Evolutionary conservation across 345 rosid genomes (phyloP), one percentile per base, ranked within the genome.

Genomic region (Heritiera fomes): DNA sequence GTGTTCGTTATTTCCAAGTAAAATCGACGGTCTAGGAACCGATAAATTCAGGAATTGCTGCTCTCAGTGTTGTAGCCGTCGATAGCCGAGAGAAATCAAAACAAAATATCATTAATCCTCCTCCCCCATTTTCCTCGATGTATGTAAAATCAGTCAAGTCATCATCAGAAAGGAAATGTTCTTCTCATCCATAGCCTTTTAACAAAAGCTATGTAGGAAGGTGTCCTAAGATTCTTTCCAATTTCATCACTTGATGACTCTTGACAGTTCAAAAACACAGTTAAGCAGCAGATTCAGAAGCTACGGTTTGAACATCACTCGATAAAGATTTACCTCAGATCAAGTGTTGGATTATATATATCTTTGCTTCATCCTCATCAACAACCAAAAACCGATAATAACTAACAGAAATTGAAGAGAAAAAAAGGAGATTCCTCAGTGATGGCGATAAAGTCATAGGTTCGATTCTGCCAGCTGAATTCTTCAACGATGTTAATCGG

Each of bases 381-480:
- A 65, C 41, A 28, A 12, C 71, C 8, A 9, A 40, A 40, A 38
- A 34, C 4, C 17, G n/a, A 46, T 3, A 3, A 40, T 40, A 40
- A 40, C 43, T 40, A 34, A 34, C 38, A 3, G 3, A 34, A 34
- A 9, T 2, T 15, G 1, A 53, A 12, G 18, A 12, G 28, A 12
- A 20, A 43, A 15, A 4, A 38, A 2, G 8, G 79, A 82, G 87
- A 81, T 77, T 83, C 84, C 91, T 90, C 91, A 85, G 89, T 83
- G 81, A 73, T 83, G 88, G 89, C 91, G 40, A 41, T 63, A 59
- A 30, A 72, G 73, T 64, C 1, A 55, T 86, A 78, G 93, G 91
- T 87, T 90, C 93, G 93, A 90, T 90, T 88, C 88, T 77, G 90
- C 91, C 93, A 82, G 91, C 91, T 1, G 5, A 78, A 84, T 18